Percentiles rank a stretch among this genome's conserved stretches.
Evolutionary conservation across 495 filamentous ascomycete genomes (phyloP).

Genomic region (Astrothelium subdiscretum): DNA sequence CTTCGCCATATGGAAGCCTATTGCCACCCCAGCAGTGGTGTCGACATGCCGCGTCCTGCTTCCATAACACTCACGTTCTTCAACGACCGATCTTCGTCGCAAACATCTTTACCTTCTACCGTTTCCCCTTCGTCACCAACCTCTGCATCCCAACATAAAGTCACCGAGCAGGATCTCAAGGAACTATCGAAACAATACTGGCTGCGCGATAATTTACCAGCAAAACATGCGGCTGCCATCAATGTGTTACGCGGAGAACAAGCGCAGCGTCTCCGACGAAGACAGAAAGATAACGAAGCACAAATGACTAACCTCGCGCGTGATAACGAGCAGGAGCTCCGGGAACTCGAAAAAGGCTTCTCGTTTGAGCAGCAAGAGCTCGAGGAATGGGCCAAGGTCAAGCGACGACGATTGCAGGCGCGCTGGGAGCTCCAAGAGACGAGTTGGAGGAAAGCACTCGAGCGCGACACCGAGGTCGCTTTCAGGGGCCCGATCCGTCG

Average conservation of each 20-base stretch:
- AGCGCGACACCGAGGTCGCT: neutral
- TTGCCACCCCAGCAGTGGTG: conserved; percentile 38
- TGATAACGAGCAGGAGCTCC: conserved; percentile 40
- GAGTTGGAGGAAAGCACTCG: neutral
- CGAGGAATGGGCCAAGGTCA: conserved; percentile 22
- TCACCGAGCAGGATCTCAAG: conserved; percentile 45
- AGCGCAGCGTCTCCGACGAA: conserved; percentile 52
- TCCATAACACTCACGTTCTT: conserved; percentile 21
- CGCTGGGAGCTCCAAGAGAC: neutral
- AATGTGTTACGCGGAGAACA: conserved; percentile 73
- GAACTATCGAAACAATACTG: conserved; percentile 64
- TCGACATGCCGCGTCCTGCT: neutral
- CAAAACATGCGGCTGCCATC: conserved; percentile 59
- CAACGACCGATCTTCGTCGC: conserved; percentile 12
- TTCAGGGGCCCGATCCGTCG: neutral
- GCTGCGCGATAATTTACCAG: conserved; percentile 55
- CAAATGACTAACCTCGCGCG: conserved; percentile 30
- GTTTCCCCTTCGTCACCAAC: neutral
- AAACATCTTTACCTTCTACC: conserved; percentile 24
- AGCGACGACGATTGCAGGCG: neutral
- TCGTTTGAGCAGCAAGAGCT: conserved; percentile 40
- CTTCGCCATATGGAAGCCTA: conserved; percentile 74
- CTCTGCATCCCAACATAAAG: conserved; percentile 25
- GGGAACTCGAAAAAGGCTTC: conserved; percentile 47
- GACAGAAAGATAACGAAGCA: conserved; percentile 54